Percentiles rank a stretch among this genome's conserved stretches.
phyloP scores from a whole-genome alignment of 257 asterid species.

The Plectranthus barbatus region DNA sequence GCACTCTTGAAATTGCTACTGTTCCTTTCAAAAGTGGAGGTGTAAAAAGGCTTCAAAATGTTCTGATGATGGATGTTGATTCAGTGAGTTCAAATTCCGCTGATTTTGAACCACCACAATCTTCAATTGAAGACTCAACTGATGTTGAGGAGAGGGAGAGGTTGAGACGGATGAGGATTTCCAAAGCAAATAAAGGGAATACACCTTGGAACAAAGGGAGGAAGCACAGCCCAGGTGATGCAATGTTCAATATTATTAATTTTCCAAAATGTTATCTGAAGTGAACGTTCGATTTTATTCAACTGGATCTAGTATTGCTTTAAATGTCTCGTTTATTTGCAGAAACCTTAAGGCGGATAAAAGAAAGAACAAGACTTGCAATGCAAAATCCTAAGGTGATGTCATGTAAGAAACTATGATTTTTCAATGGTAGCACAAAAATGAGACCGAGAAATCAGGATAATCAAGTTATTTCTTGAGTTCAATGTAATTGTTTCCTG shows the following conservation, averaged over 20 bases:
- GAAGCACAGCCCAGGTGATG: slow-evolving; percentile 84
- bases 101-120: slow-evolving; percentile 24
- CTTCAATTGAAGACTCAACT: slow-evolving; percentile 38
- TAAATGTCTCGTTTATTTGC: slow-evolving; percentile 23
- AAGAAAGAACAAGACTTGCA: slow-evolving; percentile 83
- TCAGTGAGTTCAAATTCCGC: slow-evolving; percentile 24
- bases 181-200: slow-evolving; percentile 90
- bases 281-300: not conserved
- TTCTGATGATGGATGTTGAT: slow-evolving; percentile 31
- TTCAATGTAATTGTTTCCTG: not conserved
- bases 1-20: slow-evolving; percentile 50
- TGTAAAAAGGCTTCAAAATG: slow-evolving; percentile 22
- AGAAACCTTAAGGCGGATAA: slow-evolving; percentile 77
- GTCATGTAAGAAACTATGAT: slow-evolving; percentile 60
- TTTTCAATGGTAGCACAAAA: slow-evolving; percentile 7
- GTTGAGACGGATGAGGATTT: slow-evolving; percentile 88
- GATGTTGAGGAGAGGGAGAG: slow-evolving; percentile 59
- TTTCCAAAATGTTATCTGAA: not conserved
- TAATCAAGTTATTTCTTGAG: slow-evolving; percentile 1
- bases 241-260: not conserved
- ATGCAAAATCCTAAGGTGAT: slow-evolving; percentile 99
- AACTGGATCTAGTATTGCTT: not conserved
- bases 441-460: slow-evolving; percentile 12
- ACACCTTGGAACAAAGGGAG: slow-evolving; percentile 95
- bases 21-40: slow-evolving; percentile 23